Evolutionary conservation across 257 asterid species (phyloP).

Genomic region (Paulownia fortunei): DNA sequence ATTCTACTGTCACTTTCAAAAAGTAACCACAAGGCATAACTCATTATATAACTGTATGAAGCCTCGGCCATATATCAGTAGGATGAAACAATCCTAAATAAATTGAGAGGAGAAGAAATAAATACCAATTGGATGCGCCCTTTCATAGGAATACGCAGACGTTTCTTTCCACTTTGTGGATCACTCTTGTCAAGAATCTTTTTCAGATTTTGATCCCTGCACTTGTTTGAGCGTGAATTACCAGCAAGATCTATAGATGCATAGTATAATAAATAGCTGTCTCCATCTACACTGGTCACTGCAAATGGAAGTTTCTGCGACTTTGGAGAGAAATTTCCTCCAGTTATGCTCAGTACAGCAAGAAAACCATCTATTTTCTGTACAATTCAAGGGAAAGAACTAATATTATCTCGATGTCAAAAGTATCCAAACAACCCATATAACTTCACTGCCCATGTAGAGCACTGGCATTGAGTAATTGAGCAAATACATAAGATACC

Average conservation of each 20-base stretch:
- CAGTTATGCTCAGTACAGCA: slow-evolving; percentile 70
- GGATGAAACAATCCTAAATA: slow-evolving; percentile 16
- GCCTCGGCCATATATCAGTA: background rate
- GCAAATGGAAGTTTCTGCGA: slow-evolving; percentile 84
- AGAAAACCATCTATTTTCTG: slow-evolving; percentile 87
- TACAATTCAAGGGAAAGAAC: slow-evolving; percentile 31
- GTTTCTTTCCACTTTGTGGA: slow-evolving; percentile 47
- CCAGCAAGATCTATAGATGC: slow-evolving; percentile 70
- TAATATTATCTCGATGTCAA: slow-evolving; percentile 10
- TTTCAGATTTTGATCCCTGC: slow-evolving; percentile 39
- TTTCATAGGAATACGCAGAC: slow-evolving; percentile 74
- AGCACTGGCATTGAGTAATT: slow-evolving; percentile 1
- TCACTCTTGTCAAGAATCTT: slow-evolving; percentile 43
- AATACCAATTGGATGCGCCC: slow-evolving; percentile 86
- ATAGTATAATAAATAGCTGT: slow-evolving; percentile 66
- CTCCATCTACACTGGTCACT: slow-evolving; percentile 78
- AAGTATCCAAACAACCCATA: background rate
- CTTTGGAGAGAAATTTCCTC: slow-evolving; percentile 76
- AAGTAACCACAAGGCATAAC: background rate
- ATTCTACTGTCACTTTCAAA: background rate
- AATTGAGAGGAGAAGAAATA: slow-evolving; percentile 15
- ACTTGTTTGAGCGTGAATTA: slow-evolving; percentile 47
- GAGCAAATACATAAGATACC: slow-evolving; percentile 20
- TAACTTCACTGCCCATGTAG: slow-evolving; percentile 5
- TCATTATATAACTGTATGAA: background rate